These are phyloP conservation scores for Kokia cookei DNA, from an alignment of 441 rosid genomes.

Conservation along the genomic window DNA sequence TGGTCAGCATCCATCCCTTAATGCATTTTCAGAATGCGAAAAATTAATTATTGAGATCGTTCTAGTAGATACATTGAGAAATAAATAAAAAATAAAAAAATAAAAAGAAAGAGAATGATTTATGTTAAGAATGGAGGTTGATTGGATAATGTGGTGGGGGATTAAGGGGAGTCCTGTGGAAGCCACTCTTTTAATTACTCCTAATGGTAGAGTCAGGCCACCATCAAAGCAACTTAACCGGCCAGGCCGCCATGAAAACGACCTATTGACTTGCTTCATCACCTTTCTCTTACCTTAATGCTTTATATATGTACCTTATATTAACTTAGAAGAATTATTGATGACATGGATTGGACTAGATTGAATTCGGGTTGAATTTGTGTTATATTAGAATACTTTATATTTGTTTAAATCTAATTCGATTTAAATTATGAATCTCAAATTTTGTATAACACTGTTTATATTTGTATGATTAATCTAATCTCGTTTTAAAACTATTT, in stretches of 20 bases:
- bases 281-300: neutral
- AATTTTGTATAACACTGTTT: too few species aligned
- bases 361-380: too few species aligned
- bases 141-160: neutral
- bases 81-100: too few species aligned
- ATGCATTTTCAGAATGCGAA: too few species aligned
- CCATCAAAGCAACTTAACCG: constrained; percentile 8
- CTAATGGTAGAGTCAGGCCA: constrained; percentile 19
- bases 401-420: too few species aligned
- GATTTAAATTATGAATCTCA: too few species aligned
- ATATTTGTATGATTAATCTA: too few species aligned
- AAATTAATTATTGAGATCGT: too few species aligned
- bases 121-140: neutral
- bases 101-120: neutral
- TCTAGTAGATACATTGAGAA: too few species aligned
- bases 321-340: neutral
- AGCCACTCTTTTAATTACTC: neutral
- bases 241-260: constrained; percentile 14
- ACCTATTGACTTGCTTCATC: neutral
- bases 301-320: neutral
- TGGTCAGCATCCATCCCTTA: too few species aligned
- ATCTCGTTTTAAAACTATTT: too few species aligned
- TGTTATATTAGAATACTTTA: too few species aligned
- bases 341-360: neutral
- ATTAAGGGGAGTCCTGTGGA: neutral